Evolutionary conservation across 2,329 filamentous ascomycete genomes (phyloP).

Genomic region (Elsinoe necatrix): DNA sequence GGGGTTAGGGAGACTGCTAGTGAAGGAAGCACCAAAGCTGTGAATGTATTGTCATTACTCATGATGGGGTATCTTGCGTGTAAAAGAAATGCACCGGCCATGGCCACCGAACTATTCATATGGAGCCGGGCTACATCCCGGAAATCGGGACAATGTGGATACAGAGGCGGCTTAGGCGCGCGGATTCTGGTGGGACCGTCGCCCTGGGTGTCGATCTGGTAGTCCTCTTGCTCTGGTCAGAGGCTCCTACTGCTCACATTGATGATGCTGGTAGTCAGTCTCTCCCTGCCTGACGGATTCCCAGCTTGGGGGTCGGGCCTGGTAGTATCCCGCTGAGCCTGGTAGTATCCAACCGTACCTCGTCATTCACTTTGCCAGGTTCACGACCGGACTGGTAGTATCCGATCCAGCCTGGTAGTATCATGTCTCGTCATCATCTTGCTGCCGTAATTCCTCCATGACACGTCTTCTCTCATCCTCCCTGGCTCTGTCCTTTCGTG

Average conservation of each 20-base stretch:
- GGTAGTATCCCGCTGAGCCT: too few relatives aligned
- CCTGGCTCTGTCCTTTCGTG: conserved; percentile 39
- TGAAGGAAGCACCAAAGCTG: conserved; percentile 18
- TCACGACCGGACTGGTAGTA: background rate
- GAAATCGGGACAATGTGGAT: too few relatives aligned
- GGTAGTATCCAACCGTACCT: background rate
- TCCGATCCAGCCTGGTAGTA: background rate
- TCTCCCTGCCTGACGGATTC: too few relatives aligned
- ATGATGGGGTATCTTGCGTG: background rate
- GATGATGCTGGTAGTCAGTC: too few relatives aligned
- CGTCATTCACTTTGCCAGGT: background rate
- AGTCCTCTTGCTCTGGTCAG: too few relatives aligned
- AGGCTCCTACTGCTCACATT: too few relatives aligned
- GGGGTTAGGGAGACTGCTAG: conserved; percentile 30
- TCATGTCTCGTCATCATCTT: conserved; percentile 15
- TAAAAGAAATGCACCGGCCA: background rate
- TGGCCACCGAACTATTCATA: too few relatives aligned
- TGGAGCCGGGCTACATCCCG: too few relatives aligned
- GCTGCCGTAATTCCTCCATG: conserved; percentile 39
- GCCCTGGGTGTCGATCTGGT: too few relatives aligned
- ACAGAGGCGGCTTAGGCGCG: too few relatives aligned
- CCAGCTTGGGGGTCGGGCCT: too few relatives aligned
- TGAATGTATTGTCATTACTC: background rate
- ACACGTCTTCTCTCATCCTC: conserved; percentile 37
- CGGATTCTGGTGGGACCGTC: too few relatives aligned